Percentiles rank a stretch among this genome's conserved stretches.
These are phyloP conservation scores for Bolboschoenoplectus hybrid DNA, from an alignment of 202 grass and related monocot species.

Conservation along the genomic window DNA sequence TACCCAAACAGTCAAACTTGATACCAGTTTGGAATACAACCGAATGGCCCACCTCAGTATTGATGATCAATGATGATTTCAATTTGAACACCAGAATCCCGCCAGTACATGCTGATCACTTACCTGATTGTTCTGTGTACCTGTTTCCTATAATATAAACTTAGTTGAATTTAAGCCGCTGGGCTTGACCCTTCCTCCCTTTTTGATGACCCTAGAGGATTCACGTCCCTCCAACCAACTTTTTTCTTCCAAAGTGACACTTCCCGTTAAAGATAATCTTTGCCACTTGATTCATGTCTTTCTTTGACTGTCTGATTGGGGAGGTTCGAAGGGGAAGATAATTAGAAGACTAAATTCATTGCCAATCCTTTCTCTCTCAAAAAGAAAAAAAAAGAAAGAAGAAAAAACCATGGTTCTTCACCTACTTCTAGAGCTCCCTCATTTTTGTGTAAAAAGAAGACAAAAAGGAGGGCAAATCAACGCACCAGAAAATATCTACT, in stretches of 20 bases:
- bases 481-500: background rate
- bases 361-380: background rate
- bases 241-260: background rate
- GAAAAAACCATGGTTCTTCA: background rate
- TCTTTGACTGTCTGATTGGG: background rate
- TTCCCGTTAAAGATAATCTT: conserved; percentile 2
- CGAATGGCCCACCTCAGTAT: background rate
- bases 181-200: background rate
- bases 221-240: background rate
- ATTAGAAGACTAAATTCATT: background rate
- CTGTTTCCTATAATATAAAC: background rate
- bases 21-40: background rate
- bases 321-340: no score
- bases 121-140: background rate
- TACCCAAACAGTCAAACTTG: background rate
- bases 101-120: conserved; percentile 5
- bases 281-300: background rate
- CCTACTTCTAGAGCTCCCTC: background rate
- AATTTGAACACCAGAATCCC: background rate
- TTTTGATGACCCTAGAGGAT: background rate
- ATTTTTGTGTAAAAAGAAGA: background rate
- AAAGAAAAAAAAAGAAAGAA: background rate
- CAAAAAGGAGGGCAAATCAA: background rate
- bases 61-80: background rate
- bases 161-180: background rate